Base-by-base conservation (phyloP, 83 land plant genomes). In the Picea abies region DNA sequence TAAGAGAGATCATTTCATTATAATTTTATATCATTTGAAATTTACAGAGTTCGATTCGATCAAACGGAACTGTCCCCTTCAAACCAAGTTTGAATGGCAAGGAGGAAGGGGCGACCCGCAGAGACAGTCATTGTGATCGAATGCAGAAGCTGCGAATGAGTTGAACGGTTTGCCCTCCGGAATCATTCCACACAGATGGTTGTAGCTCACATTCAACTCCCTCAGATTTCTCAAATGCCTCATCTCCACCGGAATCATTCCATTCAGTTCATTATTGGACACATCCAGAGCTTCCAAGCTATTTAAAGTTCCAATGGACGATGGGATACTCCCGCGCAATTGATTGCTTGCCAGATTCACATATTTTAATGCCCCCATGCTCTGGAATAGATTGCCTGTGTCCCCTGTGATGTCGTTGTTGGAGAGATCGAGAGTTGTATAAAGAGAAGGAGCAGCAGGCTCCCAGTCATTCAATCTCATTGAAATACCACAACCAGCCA, bases 361-460 rank as follows among this genome's bases (percentile, higher is more conserved):
- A 12, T 26, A 67, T 67, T 67, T 26, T 32, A 67, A 23, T 26
- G 70, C 70, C 12, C 4, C 7, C 70, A 67, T 26, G 35, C 3
- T 32, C 15, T 26, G 15, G 4, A 67, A 67, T 10, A 25, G 4
- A 69, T 88, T 19, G 66, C 79, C 80, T 70, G 87, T 82, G 71
- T 85, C 85, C 2, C 90, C 90, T 7, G 82, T 63, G 32, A 88
- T 85, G 47, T 83, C 61, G 81, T 88, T 88, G 1, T 81, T 79
- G 16, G 90, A 88, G 9, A 88, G 84, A 79, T 88, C 90, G 15
- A 85, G 81, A 78, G 72, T 71, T 60, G 83, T 83, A 67, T 83
- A 85, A 66, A 35, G 35, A 35, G 35, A 35, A 1, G 35, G 3
- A 35, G 35, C 35, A 35, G 35, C 35, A 35, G 35, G 35, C 35